A percentile compares a stretch with the other conserved stretches of the same genome.
Evolutionary conservation across 2,329 filamentous ascomycete species (phyloP).

Genomic region (Colletotrichum theobromicola): DNA sequence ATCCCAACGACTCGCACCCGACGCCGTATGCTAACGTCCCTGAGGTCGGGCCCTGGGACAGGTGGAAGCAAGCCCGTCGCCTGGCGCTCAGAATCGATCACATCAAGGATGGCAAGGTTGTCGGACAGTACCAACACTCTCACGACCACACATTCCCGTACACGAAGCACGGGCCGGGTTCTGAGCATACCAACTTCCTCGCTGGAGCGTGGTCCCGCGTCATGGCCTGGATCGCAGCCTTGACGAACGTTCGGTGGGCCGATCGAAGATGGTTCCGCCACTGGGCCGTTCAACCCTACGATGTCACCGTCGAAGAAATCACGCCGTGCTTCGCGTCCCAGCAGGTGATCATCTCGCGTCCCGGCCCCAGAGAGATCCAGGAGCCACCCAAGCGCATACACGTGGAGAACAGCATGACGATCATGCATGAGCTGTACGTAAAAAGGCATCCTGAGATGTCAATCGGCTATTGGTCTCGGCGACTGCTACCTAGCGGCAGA

Average conservation of each 20-base stretch:
- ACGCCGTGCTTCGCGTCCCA: background rate
- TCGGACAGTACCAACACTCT: background rate
- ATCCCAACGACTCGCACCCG: background rate
- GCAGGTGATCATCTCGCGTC: background rate
- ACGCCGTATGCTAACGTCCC: background rate
- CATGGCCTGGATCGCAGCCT: background rate
- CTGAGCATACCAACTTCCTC: background rate
- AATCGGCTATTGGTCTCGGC: background rate
- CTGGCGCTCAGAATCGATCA: background rate
- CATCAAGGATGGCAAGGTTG: background rate
- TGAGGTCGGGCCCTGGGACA: background rate
- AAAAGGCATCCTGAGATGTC: background rate
- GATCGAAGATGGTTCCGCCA: background rate
- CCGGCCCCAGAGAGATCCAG: background rate
- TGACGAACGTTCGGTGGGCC: background rate
- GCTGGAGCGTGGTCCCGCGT: background rate
- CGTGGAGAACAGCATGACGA: background rate
- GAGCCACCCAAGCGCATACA: background rate
- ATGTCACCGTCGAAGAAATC: background rate
- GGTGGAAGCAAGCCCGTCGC: background rate
- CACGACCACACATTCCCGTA: background rate
- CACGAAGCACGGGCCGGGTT: background rate
- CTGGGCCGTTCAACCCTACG: background rate
- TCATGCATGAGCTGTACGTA: background rate
- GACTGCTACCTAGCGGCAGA: background rate